phyloP scores from a whole-genome alignment of 768 basidiomycete genomes.

The Tephrocybe sp. region DNA sequence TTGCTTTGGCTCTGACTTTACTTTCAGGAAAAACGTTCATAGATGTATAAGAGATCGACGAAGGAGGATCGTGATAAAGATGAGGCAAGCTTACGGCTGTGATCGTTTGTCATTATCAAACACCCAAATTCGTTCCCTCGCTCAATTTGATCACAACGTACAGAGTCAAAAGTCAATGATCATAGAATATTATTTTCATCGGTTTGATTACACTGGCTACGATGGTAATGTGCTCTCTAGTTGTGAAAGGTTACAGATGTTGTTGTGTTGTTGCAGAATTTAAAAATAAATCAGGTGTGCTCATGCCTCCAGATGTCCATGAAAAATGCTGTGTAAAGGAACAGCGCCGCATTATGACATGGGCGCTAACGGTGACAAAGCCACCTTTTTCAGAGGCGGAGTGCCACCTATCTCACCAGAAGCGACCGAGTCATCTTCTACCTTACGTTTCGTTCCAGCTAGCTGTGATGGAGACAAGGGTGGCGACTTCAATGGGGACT shows the following conservation, averaged over 20 bases:
- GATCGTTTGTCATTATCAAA: not conserved
- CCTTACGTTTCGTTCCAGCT: conserved; percentile 76
- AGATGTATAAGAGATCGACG: not conserved
- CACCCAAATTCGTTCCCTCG: too few relatives aligned
- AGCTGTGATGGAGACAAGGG: conserved; percentile 51
- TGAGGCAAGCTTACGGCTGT: conserved; percentile 3
- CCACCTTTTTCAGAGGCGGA: conserved; percentile 70
- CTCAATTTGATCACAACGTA: too few relatives aligned
- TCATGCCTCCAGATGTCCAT: conserved; percentile 16
- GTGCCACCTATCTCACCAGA: conserved; percentile 45
- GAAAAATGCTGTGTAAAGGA: not conserved
- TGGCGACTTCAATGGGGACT: conserved; percentile 33
- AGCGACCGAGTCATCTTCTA: conserved; percentile 45
- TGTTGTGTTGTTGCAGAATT: conserved; percentile 12
- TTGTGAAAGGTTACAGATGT: conserved; percentile 25
- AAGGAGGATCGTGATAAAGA: conserved; percentile 3
- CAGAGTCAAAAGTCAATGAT: too few relatives aligned
- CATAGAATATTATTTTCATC: not conserved
- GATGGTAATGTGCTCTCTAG: conserved; percentile 22
- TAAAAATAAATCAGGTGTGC: conserved; percentile 16
- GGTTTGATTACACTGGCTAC: not conserved
- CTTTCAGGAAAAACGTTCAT: conserved; percentile 12
- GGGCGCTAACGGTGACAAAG: conserved; percentile 37
- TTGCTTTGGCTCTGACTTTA: conserved; percentile 1
- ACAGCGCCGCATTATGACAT: conserved; percentile 4